Evolutionary conservation across 352 stramenopile species (phyloP), one percentile per base, ranked within the genome.

Genomic region (Phytophthora uliginosa): DNA sequence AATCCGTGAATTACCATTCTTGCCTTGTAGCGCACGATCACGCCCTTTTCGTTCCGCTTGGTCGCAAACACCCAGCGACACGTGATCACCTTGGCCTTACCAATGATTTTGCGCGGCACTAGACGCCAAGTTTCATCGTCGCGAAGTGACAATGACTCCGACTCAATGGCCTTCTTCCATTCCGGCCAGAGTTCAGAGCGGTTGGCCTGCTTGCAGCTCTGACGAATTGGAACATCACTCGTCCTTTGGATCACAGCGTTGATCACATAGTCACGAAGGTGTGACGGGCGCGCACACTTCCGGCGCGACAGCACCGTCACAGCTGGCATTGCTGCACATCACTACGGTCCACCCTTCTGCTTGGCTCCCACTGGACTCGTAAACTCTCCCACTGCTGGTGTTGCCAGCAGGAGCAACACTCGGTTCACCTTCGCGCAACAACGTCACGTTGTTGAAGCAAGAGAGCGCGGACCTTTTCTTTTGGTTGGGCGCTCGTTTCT

Each of bases 1-100:
- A 47, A 57, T 0, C 58, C 57, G 31, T 66, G 64, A 60, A 70
- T 66, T 4, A 66, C 64, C 2, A 77, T 45, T 18, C 54, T 28
- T 2, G 65, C 65, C 38, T 70, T 74, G 13, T 42, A 42, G 9
- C 36, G 36, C 7, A 17, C 13, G 7, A 42, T 10, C 9, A 6
- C 10, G 10, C 36, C 2, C 10, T 42, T 12, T 42, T 42, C 36
- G 13, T 42, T 17, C 10, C 36, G 36, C 36, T 42, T 42, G 9
- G 13, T 42, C 9, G 8, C 9, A 5, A 42, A 42, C 9, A 42
- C 36, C 36, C 36, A 42, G 2, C 10, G 36, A 17, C 36, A 42
- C 36, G 36, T 42, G 9, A 71, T 68, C 0, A 65, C 34, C 33
- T 60, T 73, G 28, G 28, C 40, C 28, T 66, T 66, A 0, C 38